Base-by-base conservation (phyloP, 768 basidiomycete genomes). In the Auricularia cornea region DNA sequence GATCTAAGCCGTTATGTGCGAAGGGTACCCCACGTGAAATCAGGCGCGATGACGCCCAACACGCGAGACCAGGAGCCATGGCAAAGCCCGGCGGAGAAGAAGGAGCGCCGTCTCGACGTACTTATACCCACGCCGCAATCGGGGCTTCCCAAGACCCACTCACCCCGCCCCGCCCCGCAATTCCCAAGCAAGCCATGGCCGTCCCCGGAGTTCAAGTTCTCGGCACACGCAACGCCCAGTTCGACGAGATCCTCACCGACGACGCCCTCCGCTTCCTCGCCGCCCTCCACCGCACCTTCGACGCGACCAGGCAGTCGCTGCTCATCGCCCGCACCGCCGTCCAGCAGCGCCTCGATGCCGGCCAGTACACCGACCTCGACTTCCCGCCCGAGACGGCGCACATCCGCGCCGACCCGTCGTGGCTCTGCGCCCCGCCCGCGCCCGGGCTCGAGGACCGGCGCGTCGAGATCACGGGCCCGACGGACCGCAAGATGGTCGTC, bases 401-500 rank as follows among this genome's bases (percentile, higher is more conserved):
- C 72, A 89, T 99, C 70, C 89, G 97, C 67, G 85, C 86, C 1
- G 93, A 95, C 70, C 87, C 90, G 14, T 84, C 88, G 3, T 99
- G 97, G 97, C 82, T 86, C 61, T 98, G 97, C 69, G 95, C 86
- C 1, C 86, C 89, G 0, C 95, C 97, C 31, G 94, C 81, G 3
- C 94, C 92, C 10, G 97, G 97, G 6, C 80, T 99, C 52, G 94
- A 96, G 75, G 97, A 99, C 75, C 80, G 97, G 71, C 82, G 97
- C 59, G 89, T 98, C 64, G 97, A 99, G 78, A 99, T 99, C 66
- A 99, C 97, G 0, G 97, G 97, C 29, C 97, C 97, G 8, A 92
- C 94, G 2, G 96, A 98, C 75, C 83, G 96, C 70, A 99, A 98
- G 81, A 99, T 99, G 97, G 95, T 98, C 72, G 89, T 98, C 73